phyloP scores from a whole-genome alignment of 257 asterid genomes.

The Ligustrum vulgare region DNA sequence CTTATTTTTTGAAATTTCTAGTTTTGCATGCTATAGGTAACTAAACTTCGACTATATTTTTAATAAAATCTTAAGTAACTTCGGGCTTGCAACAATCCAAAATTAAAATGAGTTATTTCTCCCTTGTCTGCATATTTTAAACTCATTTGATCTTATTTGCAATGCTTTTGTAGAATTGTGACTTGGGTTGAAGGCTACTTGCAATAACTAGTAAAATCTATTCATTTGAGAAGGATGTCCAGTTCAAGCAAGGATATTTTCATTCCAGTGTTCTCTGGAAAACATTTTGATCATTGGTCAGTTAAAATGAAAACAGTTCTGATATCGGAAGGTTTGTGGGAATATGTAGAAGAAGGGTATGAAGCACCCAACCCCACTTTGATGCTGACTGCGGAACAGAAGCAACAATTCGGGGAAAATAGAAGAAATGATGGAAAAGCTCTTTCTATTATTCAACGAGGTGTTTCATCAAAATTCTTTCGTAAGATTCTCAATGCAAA shows the following conservation, averaged over 20 bases:
- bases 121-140: background rate
- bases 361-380: background rate
- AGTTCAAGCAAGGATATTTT: background rate
- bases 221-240: background rate
- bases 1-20: background rate
- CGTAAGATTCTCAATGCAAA: background rate
- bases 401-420: background rate
- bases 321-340: conserved; percentile 17
- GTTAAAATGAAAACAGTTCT: background rate
- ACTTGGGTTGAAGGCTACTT: background rate
- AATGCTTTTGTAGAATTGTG: background rate
- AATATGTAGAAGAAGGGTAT: conserved; percentile 7
- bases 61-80: background rate
- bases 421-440: conserved; percentile 4
- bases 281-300: conserved; percentile 4
- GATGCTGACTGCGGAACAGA: background rate
- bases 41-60: background rate
- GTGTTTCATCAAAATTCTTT: background rate
- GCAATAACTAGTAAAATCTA: background rate
- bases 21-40: background rate
- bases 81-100: background rate
- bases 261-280: conserved; percentile 6
- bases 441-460: conserved; percentile 9
- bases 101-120: background rate
- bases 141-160: background rate